phyloP scores from a whole-genome alignment of 306 rosid genomes.

The Canavalia gladiata region DNA sequence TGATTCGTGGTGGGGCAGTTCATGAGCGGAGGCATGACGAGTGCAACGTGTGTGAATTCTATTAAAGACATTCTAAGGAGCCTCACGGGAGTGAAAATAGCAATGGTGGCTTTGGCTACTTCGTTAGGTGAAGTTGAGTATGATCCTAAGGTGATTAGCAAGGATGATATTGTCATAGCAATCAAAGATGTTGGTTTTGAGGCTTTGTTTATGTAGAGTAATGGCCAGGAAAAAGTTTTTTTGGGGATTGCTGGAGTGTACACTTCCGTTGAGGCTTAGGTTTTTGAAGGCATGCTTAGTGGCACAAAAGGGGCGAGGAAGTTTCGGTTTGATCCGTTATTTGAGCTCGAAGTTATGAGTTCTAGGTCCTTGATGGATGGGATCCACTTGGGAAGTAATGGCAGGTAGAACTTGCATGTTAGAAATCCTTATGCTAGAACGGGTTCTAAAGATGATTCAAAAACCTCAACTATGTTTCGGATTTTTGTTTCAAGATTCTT shows the following conservation, averaged over 20 bases:
- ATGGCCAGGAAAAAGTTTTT: conserved; percentile 68
- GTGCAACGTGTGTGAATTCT: conserved; percentile 94
- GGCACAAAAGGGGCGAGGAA: conserved; percentile 71
- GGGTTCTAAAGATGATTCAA: conserved; percentile 77
- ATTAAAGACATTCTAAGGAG: conserved; percentile 75
- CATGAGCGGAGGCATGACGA: conserved; percentile 91
- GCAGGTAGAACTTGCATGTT: conserved; percentile 67
- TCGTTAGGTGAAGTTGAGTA: conserved; percentile 91
- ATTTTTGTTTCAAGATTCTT: conserved; percentile 74
- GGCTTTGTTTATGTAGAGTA: conserved; percentile 79
- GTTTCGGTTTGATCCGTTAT: conserved; percentile 64
- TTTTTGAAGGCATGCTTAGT: conserved; percentile 68
- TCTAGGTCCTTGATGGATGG: conserved; percentile 85
- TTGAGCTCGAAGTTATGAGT: conserved; percentile 76
- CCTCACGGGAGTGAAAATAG: conserved; percentile 77
- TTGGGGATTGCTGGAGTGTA: conserved; percentile 67
- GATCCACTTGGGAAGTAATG: conserved; percentile 66
- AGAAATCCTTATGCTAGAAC: conserved; percentile 78
- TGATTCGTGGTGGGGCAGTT: conserved; percentile 72
- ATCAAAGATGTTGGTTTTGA: conserved; percentile 94
- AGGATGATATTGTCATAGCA: conserved; percentile 78
- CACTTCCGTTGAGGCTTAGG: conserved; percentile 62
- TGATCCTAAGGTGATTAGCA: conserved; percentile 64
- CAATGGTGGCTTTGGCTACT: conserved; percentile 90
- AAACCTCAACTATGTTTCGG: conserved; percentile 70